These are phyloP conservation scores for Aspergillus conjunctus DNA, from an alignment of 495 filamentous ascomycete genomes.

Conservation along the genomic window DNA sequence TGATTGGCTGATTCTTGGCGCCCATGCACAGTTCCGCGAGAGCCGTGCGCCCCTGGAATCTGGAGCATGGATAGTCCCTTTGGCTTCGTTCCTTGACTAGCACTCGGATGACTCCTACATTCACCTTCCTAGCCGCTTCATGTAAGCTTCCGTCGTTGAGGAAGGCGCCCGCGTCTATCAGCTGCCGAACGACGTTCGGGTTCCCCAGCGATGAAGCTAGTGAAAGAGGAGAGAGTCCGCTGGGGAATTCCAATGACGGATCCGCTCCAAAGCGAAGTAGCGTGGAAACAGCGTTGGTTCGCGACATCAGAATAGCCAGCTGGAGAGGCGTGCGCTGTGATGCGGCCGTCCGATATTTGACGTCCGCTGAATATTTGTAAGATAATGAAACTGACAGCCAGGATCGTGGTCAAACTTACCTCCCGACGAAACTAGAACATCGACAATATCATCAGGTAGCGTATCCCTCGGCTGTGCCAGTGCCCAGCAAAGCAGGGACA, in stretches of 20 bases:
- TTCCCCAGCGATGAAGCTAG: slow-evolving; percentile 9
- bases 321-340: slow-evolving; percentile 18
- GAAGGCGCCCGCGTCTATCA: slow-evolving; percentile 7
- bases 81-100: slow-evolving; percentile 13
- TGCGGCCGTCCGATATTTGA: slow-evolving; percentile 3
- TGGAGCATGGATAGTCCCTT: slow-evolving; percentile 16
- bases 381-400: background rate
- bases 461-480: slow-evolving; percentile 1
- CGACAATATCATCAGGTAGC: slow-evolving; percentile 10
- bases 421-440: slow-evolving; percentile 7
- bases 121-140: slow-evolving; percentile 16
- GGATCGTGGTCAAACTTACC: slow-evolving; percentile 1
- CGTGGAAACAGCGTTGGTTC: slow-evolving; percentile 7
- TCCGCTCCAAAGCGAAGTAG: slow-evolving; percentile 12
- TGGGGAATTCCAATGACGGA: slow-evolving; percentile 5
- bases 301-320: slow-evolving; percentile 11
- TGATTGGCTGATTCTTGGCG: slow-evolving; percentile 5
- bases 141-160: slow-evolving; percentile 15
- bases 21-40: slow-evolving; percentile 13
- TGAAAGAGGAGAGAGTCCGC: slow-evolving; percentile 9
- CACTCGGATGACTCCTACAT: slow-evolving; percentile 12
- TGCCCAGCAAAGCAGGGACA: slow-evolving; percentile 15
- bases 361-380: slow-evolving; percentile 11
- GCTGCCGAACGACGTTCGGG: slow-evolving; percentile 4
- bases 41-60: slow-evolving; percentile 14